Conservation (phyloP, 345 rosid species). For the Hevea brasiliensis region DNA sequence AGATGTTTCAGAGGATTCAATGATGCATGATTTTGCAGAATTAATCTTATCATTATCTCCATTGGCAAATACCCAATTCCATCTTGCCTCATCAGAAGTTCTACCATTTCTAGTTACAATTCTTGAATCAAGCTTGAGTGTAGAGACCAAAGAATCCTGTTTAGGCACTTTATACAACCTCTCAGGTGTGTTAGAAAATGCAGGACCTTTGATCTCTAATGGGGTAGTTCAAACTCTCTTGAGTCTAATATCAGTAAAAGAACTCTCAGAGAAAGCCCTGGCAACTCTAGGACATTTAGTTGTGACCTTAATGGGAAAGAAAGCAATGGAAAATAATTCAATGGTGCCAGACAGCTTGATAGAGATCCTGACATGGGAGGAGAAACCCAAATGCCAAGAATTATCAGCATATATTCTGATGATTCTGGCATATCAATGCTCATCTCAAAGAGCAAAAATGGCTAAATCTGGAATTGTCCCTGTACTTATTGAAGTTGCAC, state of each 20-base stretch:
- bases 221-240: constrained; percentile 53
- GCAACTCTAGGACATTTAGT: constrained; percentile 74
- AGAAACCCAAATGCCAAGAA: constrained; percentile 82
- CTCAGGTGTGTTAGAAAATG: constrained; percentile 61
- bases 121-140: constrained; percentile 48
- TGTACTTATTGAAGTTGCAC: constrained; percentile 62
- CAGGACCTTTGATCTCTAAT: constrained; percentile 52
- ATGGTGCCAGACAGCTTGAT: constrained; percentile 62
- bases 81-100: constrained; percentile 43
- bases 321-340: constrained; percentile 58
- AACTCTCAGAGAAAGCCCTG: constrained; percentile 65
- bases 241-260: constrained; percentile 42
- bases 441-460: constrained; percentile 71
- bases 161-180: constrained; percentile 57
- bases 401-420: constrained; percentile 69
- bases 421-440: constrained; percentile 85
- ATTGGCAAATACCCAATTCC: constrained; percentile 47
- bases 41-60: constrained; percentile 64
- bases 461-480: constrained; percentile 72
- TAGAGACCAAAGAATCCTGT: constrained; percentile 58
- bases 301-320: constrained; percentile 75
- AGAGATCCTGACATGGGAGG: constrained; percentile 86
- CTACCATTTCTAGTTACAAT: constrained; percentile 52
- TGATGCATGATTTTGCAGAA: constrained; percentile 52
- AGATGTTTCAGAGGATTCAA: constrained; percentile 47